Evolutionary conservation across 331 rosid genomes (phyloP).

Genomic region (Cydonia oblonga): DNA sequence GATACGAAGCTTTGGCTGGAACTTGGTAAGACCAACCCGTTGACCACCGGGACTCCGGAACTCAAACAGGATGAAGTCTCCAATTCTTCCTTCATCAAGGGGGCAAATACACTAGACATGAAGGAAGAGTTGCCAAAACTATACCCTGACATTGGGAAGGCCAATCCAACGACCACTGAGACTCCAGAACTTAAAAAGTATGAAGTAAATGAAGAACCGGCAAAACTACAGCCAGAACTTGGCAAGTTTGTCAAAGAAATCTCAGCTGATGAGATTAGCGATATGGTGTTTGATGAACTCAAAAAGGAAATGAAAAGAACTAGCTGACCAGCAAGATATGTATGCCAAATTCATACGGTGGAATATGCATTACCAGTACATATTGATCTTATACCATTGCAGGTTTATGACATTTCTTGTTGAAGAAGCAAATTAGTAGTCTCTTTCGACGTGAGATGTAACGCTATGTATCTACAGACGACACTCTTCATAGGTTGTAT

Average conservation of each 20-base stretch:
- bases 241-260: conserved; percentile 33
- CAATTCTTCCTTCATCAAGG: conserved; percentile 11
- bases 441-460: not conserved
- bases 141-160: not conserved
- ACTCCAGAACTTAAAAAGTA: conserved; percentile 19
- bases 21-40: no score
- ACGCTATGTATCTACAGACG: not conserved
- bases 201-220: conserved; percentile 9
- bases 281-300: conserved; percentile 63
- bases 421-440: not conserved
- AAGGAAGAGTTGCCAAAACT: not conserved
- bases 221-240: conserved; percentile 14
- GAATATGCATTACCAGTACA: not conserved
- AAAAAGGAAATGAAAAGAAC: conserved; percentile 19
- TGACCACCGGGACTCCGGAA: not conserved
- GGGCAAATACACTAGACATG: not conserved
- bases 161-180: not conserved
- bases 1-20: not conserved
- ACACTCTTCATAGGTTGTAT: not conserved
- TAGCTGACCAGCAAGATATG: conserved; percentile 21
- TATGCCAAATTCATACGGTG: conserved; percentile 1
- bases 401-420: not conserved
- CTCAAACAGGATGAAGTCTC: conserved; percentile 15
- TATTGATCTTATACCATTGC: not conserved
- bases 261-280: conserved; percentile 50